Base-by-base conservation (phyloP, 1,284 basidiomycete genomes). In the Pseudozyma hubeiensis region DNA sequence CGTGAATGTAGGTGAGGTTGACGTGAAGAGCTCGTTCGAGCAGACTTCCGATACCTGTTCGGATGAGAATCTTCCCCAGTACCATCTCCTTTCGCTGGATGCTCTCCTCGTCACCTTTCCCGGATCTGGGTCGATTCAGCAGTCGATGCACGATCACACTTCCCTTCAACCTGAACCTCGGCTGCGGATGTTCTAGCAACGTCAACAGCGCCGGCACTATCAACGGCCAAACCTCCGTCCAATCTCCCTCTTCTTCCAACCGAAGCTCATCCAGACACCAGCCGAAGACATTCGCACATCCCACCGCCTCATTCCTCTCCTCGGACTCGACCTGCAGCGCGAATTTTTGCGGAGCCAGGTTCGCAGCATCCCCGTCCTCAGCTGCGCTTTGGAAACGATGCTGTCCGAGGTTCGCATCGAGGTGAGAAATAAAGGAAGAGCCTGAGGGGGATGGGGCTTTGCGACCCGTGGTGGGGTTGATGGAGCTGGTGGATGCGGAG, bases 1-100 rank as follows among this genome's bases (percentile, higher is more conserved):
- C 63, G 45, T 74, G 62, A 14, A 69, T 44, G 50, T 58, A 74
- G 24, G 65, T 74, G n/a, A 74, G 47, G 37, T 68, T 69, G 47
- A 69, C 55, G n/a, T 69, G 61, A 1, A 74, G 53, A 0, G 54
- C 54, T 5, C 54, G 61, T 43, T 74, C 71, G 4, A 74, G 35
- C 2, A 74, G 52, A 31, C 54, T 67, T 1, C 65, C 71, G 16
- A 74, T 62, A 4, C 71, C 71, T 3, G 71, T 74, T 24, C 65
- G 62, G 37, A 69, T 16, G 9, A 74, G 62, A 3, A 74, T 44
- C 30, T 41, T 49, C 11, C 53, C 62, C 19, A 65, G 37, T 30
- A 46, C 33, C 5, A 24, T 19, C 44, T 48, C 47, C 14, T 33
- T 39, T 24, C 16, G 45, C 24, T 34, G 9, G 6, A 3, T 40